Percentiles rank a stretch among this genome's conserved stretches.
These are phyloP conservation scores for Coprinellus aureogranulatus DNA, from an alignment of 768 basidiomycete species.

Conservation along the genomic window DNA sequence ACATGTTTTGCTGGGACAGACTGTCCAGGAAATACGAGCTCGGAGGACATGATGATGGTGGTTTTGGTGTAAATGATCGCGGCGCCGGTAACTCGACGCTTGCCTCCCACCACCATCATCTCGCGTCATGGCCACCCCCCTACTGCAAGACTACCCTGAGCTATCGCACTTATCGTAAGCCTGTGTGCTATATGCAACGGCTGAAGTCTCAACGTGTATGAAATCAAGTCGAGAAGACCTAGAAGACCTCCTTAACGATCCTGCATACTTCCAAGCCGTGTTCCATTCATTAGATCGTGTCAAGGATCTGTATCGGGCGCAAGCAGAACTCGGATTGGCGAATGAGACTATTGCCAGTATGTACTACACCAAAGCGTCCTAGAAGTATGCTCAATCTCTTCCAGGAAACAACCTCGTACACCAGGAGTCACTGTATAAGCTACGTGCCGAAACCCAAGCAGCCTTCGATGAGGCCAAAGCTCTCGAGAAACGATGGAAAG, in stretches of 20 bases:
- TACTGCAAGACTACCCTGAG: conserved; percentile 69
- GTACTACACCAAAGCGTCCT: conserved; percentile 26
- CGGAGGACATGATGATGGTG: conserved; percentile 31
- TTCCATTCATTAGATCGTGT: conserved; percentile 79
- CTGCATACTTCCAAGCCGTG: conserved; percentile 80
- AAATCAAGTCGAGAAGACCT: conserved; percentile 73
- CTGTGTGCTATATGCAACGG: not conserved
- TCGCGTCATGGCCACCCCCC: conserved; percentile 38
- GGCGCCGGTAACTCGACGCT: conserved; percentile 5
- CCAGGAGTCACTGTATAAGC: conserved; percentile 70
- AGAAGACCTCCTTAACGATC: conserved; percentile 84
- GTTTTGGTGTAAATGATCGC: conserved; percentile 14
- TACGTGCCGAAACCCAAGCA: conserved; percentile 80
- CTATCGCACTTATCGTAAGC: conserved; percentile 69
- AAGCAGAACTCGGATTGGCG: conserved; percentile 75
- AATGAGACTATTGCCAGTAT: conserved; percentile 85
- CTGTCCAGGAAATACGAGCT: conserved; percentile 78
- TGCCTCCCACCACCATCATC: conserved; percentile 8
- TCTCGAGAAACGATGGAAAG: conserved; percentile 81
- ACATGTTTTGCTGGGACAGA: conserved; percentile 67
- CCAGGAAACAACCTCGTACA: conserved; percentile 73
- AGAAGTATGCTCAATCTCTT: not conserved
- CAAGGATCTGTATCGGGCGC: conserved; percentile 69
- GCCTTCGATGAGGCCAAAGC: conserved; percentile 85
- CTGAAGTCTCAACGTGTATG: not conserved